A percentile compares a stretch with the other conserved stretches of the same genome.
Evolutionary conservation across 1,284 basidiomycete species (phyloP).

Genomic region (Uromyces viciae-fabae): DNA sequence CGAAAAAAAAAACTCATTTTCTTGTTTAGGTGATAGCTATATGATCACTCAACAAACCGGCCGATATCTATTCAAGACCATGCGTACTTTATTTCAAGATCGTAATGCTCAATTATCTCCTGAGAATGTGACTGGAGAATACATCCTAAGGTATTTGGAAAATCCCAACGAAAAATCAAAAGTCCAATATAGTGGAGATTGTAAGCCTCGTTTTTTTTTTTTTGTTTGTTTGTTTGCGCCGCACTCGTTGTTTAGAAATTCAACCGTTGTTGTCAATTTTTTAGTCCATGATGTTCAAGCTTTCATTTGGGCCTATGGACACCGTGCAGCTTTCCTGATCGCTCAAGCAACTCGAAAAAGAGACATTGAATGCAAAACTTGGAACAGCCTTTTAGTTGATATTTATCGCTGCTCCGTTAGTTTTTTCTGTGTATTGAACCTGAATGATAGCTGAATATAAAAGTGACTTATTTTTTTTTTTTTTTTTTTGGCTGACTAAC

Average conservation of each 20-base stretch:
- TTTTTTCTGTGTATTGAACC: conserved; percentile 44
- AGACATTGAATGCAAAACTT: conserved; percentile 54
- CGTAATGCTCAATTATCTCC: conserved; percentile 33
- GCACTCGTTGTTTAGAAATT: not conserved
- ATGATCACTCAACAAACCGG: conserved; percentile 56
- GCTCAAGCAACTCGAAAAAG: conserved; percentile 55
- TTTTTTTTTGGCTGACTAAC: not conserved
- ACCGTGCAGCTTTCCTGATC: conserved; percentile 55
- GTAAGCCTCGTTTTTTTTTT: not conserved
- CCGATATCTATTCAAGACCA: conserved; percentile 56
- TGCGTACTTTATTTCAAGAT: conserved; percentile 51
- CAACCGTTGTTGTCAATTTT: conserved; percentile 33
- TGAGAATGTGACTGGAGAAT: conserved; percentile 50
- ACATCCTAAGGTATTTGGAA: conserved; percentile 54
- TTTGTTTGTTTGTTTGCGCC: not conserved
- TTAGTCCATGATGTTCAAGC: conserved; percentile 53
- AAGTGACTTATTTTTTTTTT: too few relatives aligned
- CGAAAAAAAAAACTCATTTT: not conserved
- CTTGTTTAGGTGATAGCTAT: conserved; percentile 51
- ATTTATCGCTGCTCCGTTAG: conserved; percentile 54
- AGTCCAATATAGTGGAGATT: conserved; percentile 50
- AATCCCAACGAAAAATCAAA: conserved; percentile 52
- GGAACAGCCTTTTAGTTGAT: conserved; percentile 56
- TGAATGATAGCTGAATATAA: not conserved
- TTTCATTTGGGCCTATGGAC: conserved; percentile 55